Conservation (phyloP, 2,329 filamentous ascomycete genomes). For the Penicillium sp. region DNA sequence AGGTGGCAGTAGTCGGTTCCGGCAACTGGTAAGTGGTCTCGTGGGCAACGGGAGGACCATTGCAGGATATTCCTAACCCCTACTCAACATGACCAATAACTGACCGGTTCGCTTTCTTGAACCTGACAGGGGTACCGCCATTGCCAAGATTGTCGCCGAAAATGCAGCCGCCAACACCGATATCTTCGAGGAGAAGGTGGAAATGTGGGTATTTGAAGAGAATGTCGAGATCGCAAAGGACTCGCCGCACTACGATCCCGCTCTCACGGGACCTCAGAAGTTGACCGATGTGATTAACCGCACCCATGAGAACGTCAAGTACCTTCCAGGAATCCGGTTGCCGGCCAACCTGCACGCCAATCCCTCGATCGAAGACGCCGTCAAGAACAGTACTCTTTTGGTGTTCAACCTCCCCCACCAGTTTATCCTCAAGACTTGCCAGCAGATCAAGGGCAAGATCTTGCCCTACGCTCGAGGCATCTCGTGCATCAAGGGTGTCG, state of each 20-base stretch:
- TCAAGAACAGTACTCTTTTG: slow-evolving; percentile 83
- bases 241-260: slow-evolving; percentile 76
- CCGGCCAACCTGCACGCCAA: slow-evolving; percentile 69
- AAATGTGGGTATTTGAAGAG: slow-evolving; percentile 99
- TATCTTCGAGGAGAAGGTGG: slow-evolving; percentile 84
- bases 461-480: slow-evolving; percentile 91
- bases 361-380: slow-evolving; percentile 66
- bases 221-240: slow-evolving; percentile 74
- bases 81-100: background rate
- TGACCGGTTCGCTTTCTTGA: slow-evolving; percentile 48
- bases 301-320: slow-evolving; percentile 96
- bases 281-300: slow-evolving; percentile 90
- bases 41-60: background rate
- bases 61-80: background rate
- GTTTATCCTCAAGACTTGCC: slow-evolving; percentile 87
- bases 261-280: slow-evolving; percentile 76
- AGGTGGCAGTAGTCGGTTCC: slow-evolving; percentile 81
- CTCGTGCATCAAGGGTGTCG: slow-evolving; percentile 97
- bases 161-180: slow-evolving; percentile 79
- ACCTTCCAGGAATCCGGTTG: slow-evolving; percentile 85
- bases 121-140: slow-evolving; percentile 81
- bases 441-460: slow-evolving; percentile 84
- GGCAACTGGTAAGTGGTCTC: slow-evolving; percentile 80
- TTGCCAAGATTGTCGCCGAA: slow-evolving; percentile 95
- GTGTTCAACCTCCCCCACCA: slow-evolving; percentile 94